phyloP scores from a whole-genome alignment of 2,329 filamentous ascomycete species.

The Xylariales sp. region DNA sequence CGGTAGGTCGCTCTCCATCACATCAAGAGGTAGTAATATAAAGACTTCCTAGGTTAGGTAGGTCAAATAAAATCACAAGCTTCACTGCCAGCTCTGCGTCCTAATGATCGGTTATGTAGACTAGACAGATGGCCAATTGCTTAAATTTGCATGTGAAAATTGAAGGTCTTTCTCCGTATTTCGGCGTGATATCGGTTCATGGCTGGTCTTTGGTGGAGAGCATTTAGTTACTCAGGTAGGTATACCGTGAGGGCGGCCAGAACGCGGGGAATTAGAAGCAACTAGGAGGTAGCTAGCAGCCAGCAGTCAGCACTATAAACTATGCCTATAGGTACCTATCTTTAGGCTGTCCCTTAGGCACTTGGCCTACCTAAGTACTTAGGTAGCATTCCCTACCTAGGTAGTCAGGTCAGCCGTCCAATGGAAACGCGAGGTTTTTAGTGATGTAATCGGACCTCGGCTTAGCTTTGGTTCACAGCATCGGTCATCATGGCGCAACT shows the following conservation, averaged over 20 bases:
- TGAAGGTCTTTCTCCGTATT: neutral
- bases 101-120: neutral
- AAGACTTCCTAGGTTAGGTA: neutral
- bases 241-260: too few species aligned
- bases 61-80: constrained; percentile 10
- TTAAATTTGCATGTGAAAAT: constrained; percentile 33
- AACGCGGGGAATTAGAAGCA: too few species aligned
- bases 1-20: too few species aligned
- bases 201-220: constrained; percentile 1
- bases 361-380: too few species aligned
- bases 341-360: too few species aligned
- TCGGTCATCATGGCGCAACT: constrained; percentile 29
- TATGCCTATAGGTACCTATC: too few species aligned
- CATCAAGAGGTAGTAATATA: too few species aligned
- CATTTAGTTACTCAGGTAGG: neutral
- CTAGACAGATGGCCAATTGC: neutral
- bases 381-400: neutral
- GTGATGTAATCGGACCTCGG: constrained; percentile 51
- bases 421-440: constrained; percentile 18
- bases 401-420: neutral
- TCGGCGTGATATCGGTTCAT: constrained; percentile 7
- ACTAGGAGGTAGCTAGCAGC: neutral
- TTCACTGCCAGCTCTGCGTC: neutral
- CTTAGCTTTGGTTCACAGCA: constrained; percentile 28
- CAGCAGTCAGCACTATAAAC: neutral